phyloP scores from a whole-genome alignment of 2,329 filamentous ascomycete species.

The Dichotomopilus funicola region DNA sequence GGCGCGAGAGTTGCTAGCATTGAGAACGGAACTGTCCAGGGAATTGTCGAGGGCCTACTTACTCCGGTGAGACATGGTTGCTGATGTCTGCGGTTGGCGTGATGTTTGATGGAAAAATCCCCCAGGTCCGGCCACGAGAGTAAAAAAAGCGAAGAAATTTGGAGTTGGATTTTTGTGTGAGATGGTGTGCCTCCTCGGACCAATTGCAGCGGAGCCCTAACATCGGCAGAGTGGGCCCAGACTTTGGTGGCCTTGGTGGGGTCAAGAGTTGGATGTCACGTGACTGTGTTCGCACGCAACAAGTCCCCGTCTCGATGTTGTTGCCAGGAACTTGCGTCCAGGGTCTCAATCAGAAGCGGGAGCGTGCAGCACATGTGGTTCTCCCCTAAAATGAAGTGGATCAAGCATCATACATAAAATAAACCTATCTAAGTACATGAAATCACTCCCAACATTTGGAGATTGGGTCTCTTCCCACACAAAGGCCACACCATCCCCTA shows the following conservation, averaged over 20 bases:
- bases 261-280: not conserved
- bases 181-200: slow-evolving; percentile 17
- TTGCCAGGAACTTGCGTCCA: too few species aligned
- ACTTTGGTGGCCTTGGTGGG: too few species aligned
- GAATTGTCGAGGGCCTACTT: slow-evolving; percentile 13
- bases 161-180: slow-evolving; percentile 23
- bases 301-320: too few species aligned
- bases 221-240: not conserved
- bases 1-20: slow-evolving; percentile 2
- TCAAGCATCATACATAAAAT: too few species aligned
- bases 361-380: too few species aligned
- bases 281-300: not conserved
- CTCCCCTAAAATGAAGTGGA: too few species aligned
- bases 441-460: too few species aligned
- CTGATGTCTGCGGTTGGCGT: slow-evolving; percentile 22
- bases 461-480: too few species aligned
- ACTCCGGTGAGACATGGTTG: slow-evolving; percentile 27
- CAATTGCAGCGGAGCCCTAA: slow-evolving; percentile 26
- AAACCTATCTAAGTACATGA: too few species aligned
- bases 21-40: slow-evolving; percentile 1
- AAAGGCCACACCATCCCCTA: too few species aligned
- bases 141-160: slow-evolving; percentile 19
- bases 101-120: slow-evolving; percentile 22
- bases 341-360: too few species aligned
- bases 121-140: slow-evolving; percentile 19